phyloP scores from a whole-genome alignment of 2,329 filamentous ascomycete species.

The Aspergillus quadricinctus region DNA sequence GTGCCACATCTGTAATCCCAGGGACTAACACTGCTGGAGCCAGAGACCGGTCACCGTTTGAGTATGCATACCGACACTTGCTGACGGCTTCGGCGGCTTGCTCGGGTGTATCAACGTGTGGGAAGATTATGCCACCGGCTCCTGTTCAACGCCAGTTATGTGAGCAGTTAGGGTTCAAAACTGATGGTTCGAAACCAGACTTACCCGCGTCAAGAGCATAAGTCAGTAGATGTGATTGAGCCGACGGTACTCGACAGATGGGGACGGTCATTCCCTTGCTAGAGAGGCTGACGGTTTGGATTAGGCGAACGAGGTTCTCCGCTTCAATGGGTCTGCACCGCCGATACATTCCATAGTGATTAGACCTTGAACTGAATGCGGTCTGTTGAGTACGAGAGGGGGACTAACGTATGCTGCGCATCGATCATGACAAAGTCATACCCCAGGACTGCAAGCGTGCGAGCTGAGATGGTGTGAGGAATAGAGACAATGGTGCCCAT shows the following conservation, averaged over 20 bases:
- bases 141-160: background rate
- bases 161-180: background rate
- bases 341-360: no score
- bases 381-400: no score
- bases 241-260: background rate
- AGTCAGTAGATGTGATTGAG: background rate
- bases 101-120: background rate
- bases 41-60: background rate
- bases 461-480: no score
- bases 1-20: background rate
- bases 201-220: background rate
- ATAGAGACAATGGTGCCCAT: no score
- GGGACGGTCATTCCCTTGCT: background rate
- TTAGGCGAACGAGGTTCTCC: background rate
- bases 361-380: no score
- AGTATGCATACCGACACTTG: background rate
- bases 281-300: background rate
- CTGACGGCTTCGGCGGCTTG: background rate
- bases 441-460: no score
- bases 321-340: background rate
- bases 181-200: background rate
- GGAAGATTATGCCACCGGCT: background rate
- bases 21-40: background rate
- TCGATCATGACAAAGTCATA: no score
- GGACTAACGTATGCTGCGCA: no score